These are phyloP conservation scores for Microdochium trichocladiopsis DNA, from an alignment of 2,329 filamentous ascomycete genomes.

Conservation along the genomic window DNA sequence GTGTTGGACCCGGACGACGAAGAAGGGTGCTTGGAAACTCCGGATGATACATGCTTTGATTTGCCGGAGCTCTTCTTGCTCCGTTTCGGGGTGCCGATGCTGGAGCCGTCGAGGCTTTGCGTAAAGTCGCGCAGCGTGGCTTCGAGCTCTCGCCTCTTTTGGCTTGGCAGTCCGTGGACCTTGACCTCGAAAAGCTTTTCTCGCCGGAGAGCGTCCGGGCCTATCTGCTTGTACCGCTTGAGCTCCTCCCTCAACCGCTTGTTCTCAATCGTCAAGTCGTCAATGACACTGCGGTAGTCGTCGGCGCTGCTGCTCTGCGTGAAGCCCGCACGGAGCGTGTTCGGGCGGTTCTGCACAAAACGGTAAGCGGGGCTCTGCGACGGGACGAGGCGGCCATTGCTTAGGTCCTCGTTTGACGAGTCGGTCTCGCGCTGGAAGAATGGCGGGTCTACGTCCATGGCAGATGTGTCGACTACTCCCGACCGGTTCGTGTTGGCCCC, in stretches of 20 bases:
- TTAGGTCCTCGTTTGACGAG: conserved; percentile 39
- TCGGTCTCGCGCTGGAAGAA: conserved; percentile 48
- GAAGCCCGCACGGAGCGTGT: conserved; percentile 18
- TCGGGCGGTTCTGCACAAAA: conserved; percentile 12
- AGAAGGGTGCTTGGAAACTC: conserved; percentile 43
- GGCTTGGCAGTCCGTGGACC: conserved; percentile 63
- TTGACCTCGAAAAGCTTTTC: conserved; percentile 82
- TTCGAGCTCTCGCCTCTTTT: conserved; percentile 72
- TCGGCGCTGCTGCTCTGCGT: conserved; percentile 57
- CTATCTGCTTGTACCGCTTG: conserved; percentile 61
- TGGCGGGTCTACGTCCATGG: conserved; percentile 48
- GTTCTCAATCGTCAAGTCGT: conserved; percentile 80
- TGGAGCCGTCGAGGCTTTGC: conserved; percentile 48
- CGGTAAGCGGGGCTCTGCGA: conserved; percentile 17
- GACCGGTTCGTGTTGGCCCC: conserved; percentile 42
- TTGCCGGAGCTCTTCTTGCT: conserved; percentile 34
- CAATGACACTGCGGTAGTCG: conserved; percentile 76
- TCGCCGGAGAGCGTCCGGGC: conserved; percentile 58
- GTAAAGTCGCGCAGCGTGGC: conserved; percentile 66
- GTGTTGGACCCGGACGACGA: conserved; percentile 45
- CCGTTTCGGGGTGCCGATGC: conserved; percentile 30
- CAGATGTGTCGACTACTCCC: conserved; percentile 28
- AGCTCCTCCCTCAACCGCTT: conserved; percentile 69
- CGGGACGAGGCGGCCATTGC: conserved; percentile 8
- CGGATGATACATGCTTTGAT: conserved; percentile 32